Evolutionary conservation across 2,329 filamentous ascomycete genomes (phyloP), one percentile per base, ranked within the genome.

Genomic region (Cryphonectria naterciae): DNA sequence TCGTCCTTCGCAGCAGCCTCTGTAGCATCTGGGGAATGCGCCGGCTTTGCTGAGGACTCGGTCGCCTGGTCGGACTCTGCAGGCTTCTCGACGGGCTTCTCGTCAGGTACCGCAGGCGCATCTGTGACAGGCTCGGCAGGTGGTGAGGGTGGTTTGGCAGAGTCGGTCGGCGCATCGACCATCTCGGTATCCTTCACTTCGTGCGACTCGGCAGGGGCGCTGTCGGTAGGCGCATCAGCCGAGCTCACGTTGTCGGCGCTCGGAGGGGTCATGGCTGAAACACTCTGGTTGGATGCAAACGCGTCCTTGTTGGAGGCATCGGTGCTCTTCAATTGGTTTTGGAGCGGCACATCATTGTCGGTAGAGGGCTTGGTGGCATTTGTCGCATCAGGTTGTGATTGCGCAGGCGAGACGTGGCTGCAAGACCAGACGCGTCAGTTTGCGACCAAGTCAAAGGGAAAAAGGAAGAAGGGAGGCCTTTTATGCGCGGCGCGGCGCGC

Each of bases 161-260:
- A 75, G 37, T 69, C 67, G 49, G 68, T 66, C 43, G 75, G 75
- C 52, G 75, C 77, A 69, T 81, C 79, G 13, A 69, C 70, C 79
- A 80, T 81, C 10, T 78, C 75, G 25, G 75, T 75, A 68, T 79
- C 78, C 25, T 67, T 73, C 15, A 25, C 39, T 13, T 70, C 68
- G 58, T 61, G 62, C 35, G 60, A 56, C 52, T 71, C 68, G 28
- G 39, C 62, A 13, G 72, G 68, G n/a, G n/a, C 69, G 41, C 41
- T 65, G 6, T 69, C 62, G 58, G 61, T 67, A 56, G 66, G 46
- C 11, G 35, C 43, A 68, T 73, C 64, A 7, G 67, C 58, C 32
- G 68, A 35, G 43, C 65, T 67, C 25, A 65, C 52, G 11, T 69
- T 58, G 13, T 74, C 73, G 28, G 67, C 71, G 22, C 37, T 41